A percentile compares a stretch with the other conserved stretches of the same genome.
Evolutionary conservation across 2,329 filamentous ascomycete genomes (phyloP).

Genomic region (Huntiella savannae): DNA sequence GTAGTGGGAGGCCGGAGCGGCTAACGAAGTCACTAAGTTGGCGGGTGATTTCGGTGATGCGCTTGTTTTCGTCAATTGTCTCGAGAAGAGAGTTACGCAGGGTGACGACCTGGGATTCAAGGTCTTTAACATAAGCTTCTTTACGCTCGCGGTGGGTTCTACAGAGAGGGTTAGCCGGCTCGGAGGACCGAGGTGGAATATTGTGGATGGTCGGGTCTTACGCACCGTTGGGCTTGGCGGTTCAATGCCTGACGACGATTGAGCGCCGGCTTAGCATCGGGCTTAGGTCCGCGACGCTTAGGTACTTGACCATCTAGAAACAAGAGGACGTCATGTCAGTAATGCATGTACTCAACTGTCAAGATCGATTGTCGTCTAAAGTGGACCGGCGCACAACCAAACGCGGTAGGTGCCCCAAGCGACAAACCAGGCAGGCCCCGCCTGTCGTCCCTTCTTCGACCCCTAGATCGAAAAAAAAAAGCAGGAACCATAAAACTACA

Average conservation of each 20-base stretch:
- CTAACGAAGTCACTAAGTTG: constrained; percentile 38
- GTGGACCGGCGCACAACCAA: no score
- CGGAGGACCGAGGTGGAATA: not conserved
- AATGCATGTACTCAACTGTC: not conserved
- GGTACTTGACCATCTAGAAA: constrained; percentile 54
- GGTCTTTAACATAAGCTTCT: constrained; percentile 82
- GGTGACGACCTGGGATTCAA: constrained; percentile 77
- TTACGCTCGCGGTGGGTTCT: constrained; percentile 95
- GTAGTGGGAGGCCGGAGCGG: constrained; percentile 29
- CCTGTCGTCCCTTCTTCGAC: no score
- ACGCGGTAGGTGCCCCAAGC: not conserved
- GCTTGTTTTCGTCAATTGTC: constrained; percentile 43
- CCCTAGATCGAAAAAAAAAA: no score
- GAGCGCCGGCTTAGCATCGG: constrained; percentile 84
- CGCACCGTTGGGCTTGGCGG: constrained; percentile 79
- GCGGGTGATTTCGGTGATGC: constrained; percentile 16
- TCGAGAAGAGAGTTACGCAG: constrained; percentile 59
- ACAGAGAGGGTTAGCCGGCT: not conserved
- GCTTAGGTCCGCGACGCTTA: constrained; percentile 85
- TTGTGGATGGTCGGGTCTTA: not conserved
- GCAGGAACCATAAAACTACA: no score
- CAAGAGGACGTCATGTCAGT: not conserved
- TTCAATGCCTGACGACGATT: constrained; percentile 88
- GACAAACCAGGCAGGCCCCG: not conserved
- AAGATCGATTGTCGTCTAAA: no score